These are phyloP conservation scores for Canariomyces notabilis DNA, from an alignment of 2,329 filamentous ascomycete genomes.

Conservation along the genomic window DNA sequence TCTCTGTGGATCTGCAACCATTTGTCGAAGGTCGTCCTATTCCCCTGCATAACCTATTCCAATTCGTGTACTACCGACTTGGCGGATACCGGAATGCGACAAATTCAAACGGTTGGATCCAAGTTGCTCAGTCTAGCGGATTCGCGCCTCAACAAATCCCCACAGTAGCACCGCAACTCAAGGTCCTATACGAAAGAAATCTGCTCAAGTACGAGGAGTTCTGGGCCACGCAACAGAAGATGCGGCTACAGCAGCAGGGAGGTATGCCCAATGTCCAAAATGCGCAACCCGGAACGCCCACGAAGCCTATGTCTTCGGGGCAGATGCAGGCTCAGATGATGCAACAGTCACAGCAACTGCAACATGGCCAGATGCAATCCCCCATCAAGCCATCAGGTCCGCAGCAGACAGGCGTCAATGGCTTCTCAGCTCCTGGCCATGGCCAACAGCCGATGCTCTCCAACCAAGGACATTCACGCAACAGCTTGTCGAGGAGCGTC, in stretches of 20 bases:
- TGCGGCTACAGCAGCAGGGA: slow-evolving; percentile 34
- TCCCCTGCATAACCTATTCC: slow-evolving; percentile 72
- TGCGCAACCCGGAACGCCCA: slow-evolving; percentile 39
- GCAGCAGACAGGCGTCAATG: slow-evolving; percentile 44
- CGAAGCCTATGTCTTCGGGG: slow-evolving; percentile 39
- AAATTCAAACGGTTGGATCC: slow-evolving; percentile 65
- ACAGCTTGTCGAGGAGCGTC: slow-evolving; percentile 48
- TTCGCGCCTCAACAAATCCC: slow-evolving; percentile 60
- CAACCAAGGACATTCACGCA: slow-evolving; percentile 42
- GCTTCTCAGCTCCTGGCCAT: slow-evolving; percentile 42
- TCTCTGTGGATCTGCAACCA: slow-evolving; percentile 71
- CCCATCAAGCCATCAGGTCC: slow-evolving; percentile 43
- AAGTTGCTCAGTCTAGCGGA: slow-evolving; percentile 61
- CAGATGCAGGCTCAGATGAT: slow-evolving; percentile 38
- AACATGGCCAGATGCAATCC: slow-evolving; percentile 33
- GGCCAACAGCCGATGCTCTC: slow-evolving; percentile 41
- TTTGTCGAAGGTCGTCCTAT: slow-evolving; percentile 68
- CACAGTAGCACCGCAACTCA: slow-evolving; percentile 63
- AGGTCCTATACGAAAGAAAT: slow-evolving; percentile 69
- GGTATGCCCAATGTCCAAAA: slow-evolving; percentile 23
- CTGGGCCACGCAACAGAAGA: slow-evolving; percentile 51
- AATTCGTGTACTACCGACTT: slow-evolving; percentile 62
- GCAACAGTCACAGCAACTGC: slow-evolving; percentile 35
- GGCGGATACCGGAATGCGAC: slow-evolving; percentile 74
- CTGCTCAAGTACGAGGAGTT: slow-evolving; percentile 71